Evolutionary conservation across 1,284 basidiomycete species (phyloP).

Genomic region (Trichosporon coremiiforme): DNA sequence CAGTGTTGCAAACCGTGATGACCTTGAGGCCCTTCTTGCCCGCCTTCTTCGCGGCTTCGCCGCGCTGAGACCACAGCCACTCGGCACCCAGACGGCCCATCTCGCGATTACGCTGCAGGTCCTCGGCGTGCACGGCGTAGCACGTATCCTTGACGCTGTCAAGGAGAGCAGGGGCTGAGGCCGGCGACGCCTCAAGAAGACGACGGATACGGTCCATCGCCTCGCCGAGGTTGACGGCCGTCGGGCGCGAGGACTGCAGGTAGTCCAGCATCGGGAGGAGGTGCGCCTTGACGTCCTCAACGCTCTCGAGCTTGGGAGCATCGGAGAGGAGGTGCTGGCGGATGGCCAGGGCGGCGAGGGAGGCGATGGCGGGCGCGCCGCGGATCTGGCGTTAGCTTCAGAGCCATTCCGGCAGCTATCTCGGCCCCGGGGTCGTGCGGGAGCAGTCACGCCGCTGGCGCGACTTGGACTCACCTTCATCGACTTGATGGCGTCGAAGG

Average conservation of each 20-base stretch:
- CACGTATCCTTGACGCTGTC: conserved; percentile 62
- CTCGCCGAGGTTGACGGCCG: conserved; percentile 86
- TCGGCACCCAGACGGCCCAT: conserved; percentile 82
- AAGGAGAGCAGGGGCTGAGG: conserved; percentile 59
- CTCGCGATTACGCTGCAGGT: conserved; percentile 75
- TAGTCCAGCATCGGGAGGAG: conserved; percentile 64
- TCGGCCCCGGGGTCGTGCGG: no score
- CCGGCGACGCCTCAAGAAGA: conserved; percentile 35
- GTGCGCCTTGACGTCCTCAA: conserved; percentile 35
- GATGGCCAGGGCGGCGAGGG: conserved; percentile 78
- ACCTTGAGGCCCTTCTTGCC: conserved; percentile 67
- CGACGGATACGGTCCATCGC: conserved; percentile 71
- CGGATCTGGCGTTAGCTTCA: conserved; percentile 64
- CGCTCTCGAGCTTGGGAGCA: conserved; percentile 37
- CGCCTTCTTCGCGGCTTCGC: conserved; percentile 37
- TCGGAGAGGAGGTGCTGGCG: conserved; percentile 60
- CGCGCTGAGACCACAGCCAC: conserved; percentile 70
- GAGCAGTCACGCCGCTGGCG: no score
- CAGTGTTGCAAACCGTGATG: conserved; percentile 94
- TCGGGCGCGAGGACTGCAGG: conserved; percentile 83
- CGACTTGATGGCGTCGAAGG: conserved; percentile 85
- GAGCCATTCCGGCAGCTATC: no score
- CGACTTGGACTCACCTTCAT: conserved; percentile 69
- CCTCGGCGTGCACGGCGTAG: conserved; percentile 71
- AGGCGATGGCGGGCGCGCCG: conserved; percentile 91